Evolutionary conservation across 441 rosid genomes (phyloP).

Genomic region (Populus hybrid): DNA sequence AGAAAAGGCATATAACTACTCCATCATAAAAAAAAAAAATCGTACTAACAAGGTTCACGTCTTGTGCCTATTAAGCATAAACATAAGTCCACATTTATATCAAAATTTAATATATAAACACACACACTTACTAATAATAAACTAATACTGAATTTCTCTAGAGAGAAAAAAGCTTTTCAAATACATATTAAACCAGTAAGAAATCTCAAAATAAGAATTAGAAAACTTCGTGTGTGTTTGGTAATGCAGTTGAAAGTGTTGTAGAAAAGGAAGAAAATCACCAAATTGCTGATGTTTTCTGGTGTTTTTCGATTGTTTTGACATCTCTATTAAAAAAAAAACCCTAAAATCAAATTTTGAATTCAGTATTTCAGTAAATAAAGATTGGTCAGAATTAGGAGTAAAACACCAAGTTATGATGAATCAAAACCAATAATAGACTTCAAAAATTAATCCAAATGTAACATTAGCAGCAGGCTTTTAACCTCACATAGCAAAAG

Average conservation of each 20-base stretch:
- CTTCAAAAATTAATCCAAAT: not conserved
- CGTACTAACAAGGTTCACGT: not conserved
- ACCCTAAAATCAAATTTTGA: not conserved
- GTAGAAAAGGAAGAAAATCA: not conserved
- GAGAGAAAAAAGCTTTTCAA: not conserved
- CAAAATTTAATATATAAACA: not conserved
- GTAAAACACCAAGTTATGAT: not conserved
- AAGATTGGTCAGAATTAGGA: not conserved
- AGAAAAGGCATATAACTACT: not conserved
- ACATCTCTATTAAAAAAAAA: not conserved
- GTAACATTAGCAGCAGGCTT: not conserved
- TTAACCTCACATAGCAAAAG: not conserved
- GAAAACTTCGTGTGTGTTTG: not conserved
- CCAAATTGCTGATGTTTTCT: not conserved
- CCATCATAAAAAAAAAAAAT: not conserved
- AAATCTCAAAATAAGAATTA: not conserved
- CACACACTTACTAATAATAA: too few species aligned
- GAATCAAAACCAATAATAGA: not conserved
- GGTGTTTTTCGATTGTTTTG: not conserved
- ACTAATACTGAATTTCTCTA: not conserved
- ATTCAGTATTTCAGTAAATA: not conserved
- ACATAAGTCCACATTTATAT: not conserved
- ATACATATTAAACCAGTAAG: not conserved
- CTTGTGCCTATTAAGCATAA: not conserved
- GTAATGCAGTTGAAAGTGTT: not conserved